Percentiles rank a stretch among this genome's conserved stretches.
Conservation (phyloP, 2,329 filamentous ascomycete genomes). For the Didymella glomerata region DNA sequence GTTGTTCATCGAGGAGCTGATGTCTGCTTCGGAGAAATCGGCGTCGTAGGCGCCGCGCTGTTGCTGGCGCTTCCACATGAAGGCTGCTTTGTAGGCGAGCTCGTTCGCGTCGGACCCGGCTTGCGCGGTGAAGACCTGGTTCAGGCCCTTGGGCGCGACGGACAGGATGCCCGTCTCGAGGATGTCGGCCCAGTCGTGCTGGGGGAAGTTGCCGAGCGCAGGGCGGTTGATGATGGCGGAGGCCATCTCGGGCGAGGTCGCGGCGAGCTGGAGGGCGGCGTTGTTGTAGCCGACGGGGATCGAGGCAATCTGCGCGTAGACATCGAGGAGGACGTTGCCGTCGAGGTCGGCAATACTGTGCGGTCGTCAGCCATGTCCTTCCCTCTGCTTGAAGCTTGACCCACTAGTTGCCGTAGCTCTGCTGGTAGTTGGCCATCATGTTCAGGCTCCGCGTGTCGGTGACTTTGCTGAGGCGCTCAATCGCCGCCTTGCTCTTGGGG, state of each 20-base stretch:
- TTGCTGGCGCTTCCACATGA: constrained; percentile 87
- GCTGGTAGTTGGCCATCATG: constrained; percentile 54
- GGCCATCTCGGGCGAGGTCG: constrained; percentile 79
- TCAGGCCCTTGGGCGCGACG: constrained; percentile 81
- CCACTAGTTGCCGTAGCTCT: constrained; percentile 72
- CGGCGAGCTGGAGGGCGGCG: constrained; percentile 73
- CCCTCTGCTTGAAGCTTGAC: neutral
- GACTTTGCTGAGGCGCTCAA: constrained; percentile 76
- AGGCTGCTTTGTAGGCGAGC: constrained; percentile 92
- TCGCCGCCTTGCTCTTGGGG: constrained; percentile 73
- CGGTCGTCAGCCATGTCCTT: neutral
- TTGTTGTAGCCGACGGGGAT: constrained; percentile 96
- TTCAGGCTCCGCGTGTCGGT: constrained; percentile 89
- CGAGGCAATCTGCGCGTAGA: constrained; percentile 90
- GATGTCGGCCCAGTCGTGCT: constrained; percentile 81
- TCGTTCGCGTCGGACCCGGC: constrained; percentile 93
- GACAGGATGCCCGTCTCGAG: constrained; percentile 82
- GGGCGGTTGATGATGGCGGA: constrained; percentile 86
- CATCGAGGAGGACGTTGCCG: constrained; percentile 76
- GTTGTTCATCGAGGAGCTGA: constrained; percentile 80
- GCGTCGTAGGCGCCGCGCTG: constrained; percentile 80
- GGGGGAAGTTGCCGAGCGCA: constrained; percentile 89
- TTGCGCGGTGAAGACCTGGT: constrained; percentile 91
- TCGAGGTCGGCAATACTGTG: constrained; percentile 69
- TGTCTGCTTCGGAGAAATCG: constrained; percentile 82